phyloP scores from a whole-genome alignment of 352 stramenopile genomes.

The Pythium angustatum region DNA sequence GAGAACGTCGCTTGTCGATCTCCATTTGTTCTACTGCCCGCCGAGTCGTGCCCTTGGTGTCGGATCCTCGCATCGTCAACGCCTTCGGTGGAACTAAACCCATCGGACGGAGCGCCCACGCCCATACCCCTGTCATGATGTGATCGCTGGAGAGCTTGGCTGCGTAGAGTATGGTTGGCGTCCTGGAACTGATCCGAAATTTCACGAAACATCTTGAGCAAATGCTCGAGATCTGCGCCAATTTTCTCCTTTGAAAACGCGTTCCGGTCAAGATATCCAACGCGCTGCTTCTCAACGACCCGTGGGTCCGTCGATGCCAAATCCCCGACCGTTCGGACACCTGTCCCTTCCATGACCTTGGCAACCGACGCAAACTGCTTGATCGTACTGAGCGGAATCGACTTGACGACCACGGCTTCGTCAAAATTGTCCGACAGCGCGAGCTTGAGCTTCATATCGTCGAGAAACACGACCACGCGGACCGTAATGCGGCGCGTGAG shows the following conservation, averaged over 20 bases:
- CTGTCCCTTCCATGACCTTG: slow-evolving; percentile 47
- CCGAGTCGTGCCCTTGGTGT: too few species aligned
- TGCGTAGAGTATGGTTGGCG: slow-evolving; percentile 44
- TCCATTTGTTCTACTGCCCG: too few species aligned
- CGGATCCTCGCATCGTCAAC: too few species aligned
- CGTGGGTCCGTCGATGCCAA: slow-evolving; percentile 54
- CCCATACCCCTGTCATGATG: neutral
- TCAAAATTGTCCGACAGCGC: slow-evolving; percentile 78
- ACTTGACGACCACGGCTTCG: slow-evolving; percentile 68
- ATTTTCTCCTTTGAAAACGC: slow-evolving; percentile 53
- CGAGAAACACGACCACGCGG: slow-evolving; percentile 70
- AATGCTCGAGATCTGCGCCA: slow-evolving; percentile 52
- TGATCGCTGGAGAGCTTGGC: slow-evolving; percentile 25
- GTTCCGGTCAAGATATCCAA: slow-evolving; percentile 52
- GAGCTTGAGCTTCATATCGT: slow-evolving; percentile 67
- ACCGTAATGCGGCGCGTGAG: slow-evolving; percentile 67
- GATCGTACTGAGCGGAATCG: slow-evolving; percentile 72
- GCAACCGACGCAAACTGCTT: slow-evolving; percentile 62
- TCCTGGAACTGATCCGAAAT: slow-evolving; percentile 60
- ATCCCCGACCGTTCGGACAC: slow-evolving; percentile 66
- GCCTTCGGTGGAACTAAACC: neutral
- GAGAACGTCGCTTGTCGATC: too few species aligned
- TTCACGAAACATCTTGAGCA: slow-evolving; percentile 62
- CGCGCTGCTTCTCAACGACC: slow-evolving; percentile 53
- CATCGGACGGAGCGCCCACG: neutral